Percentiles rank a stretch among this genome's conserved stretches.
These are phyloP conservation scores for Phytopythium cucurbitacearum DNA, from an alignment of 352 stramenopile genomes.

Conservation along the genomic window DNA sequence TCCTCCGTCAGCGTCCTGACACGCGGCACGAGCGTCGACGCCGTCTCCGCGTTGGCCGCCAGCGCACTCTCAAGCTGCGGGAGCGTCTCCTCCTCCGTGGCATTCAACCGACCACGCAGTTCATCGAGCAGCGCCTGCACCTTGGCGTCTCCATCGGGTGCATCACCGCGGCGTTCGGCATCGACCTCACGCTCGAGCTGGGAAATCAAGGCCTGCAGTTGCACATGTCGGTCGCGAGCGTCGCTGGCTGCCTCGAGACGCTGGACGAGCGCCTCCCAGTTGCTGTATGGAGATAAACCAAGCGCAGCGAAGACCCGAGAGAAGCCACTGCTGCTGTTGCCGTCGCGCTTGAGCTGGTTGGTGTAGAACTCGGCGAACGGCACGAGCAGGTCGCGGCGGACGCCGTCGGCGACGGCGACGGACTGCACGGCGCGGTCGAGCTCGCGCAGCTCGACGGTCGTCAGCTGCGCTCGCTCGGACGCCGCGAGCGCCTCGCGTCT, in stretches of 20 bases:
- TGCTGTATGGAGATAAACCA: constrained; percentile 9
- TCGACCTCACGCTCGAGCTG: constrained; percentile 14
- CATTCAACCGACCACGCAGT: constrained; percentile 9
- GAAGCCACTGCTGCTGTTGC: background rate
- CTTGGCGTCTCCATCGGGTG: constrained; percentile 3
- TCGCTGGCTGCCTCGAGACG: constrained; percentile 3
- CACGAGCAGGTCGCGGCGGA: constrained; percentile 6
- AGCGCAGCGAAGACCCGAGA: constrained; percentile 16
- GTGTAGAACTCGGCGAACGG: constrained; percentile 35
- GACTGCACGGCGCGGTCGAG: constrained; percentile 15
- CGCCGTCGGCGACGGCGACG: constrained; percentile 1
- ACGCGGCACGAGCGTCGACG: constrained; percentile 12
- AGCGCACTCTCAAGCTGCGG: constrained; percentile 23
- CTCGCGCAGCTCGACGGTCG: constrained; percentile 9
- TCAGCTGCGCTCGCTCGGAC: constrained; percentile 27
- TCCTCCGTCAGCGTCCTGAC: constrained; percentile 19
- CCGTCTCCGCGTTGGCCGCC: constrained; percentile 18
- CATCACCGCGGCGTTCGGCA: constrained; percentile 13
- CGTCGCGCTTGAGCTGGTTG: constrained; percentile 17
- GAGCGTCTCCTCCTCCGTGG: constrained; percentile 11
- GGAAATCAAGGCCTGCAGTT: background rate
- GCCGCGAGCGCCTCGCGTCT: constrained; percentile 11
- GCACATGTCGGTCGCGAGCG: background rate
- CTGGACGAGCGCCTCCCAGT: constrained; percentile 20
- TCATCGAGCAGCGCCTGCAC: constrained; percentile 10